phyloP scores from a whole-genome alignment of 192 early-diverging fungal genomes.

The Ambispora gerdemannii region DNA sequence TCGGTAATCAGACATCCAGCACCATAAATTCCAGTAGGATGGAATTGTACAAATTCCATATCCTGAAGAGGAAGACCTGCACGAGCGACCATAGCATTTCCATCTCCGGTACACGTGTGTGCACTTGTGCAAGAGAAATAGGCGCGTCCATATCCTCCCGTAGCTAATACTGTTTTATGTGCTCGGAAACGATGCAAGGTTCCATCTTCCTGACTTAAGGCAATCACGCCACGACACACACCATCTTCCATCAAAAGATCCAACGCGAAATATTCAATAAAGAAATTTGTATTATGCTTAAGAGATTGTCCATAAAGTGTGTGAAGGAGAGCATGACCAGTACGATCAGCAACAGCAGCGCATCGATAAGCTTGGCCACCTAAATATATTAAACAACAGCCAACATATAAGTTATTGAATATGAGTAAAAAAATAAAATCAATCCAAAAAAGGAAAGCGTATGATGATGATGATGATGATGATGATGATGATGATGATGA shows the following conservation, averaged over 20 bases:
- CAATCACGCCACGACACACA: slow-evolving; percentile 94
- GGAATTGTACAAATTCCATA: slow-evolving; percentile 99
- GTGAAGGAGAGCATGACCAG: slow-evolving; percentile 96
- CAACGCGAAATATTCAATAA: slow-evolving; percentile 98
- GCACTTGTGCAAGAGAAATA: slow-evolving; percentile 98
- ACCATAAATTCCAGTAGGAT: slow-evolving; percentile 98
- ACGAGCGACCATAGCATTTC: slow-evolving; percentile 98
- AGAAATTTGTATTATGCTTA: slow-evolving; percentile 93
- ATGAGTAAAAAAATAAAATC: slow-evolving; percentile 32
- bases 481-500: neutral
- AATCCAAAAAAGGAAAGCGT: slow-evolving; percentile 25
- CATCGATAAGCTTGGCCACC: slow-evolving; percentile 97
- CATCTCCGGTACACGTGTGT: slow-evolving; percentile 98
- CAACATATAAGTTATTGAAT: slow-evolving; percentile 94
- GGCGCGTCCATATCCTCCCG: slow-evolving; percentile 98
- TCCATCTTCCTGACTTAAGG: slow-evolving; percentile 97
- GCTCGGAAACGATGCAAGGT: slow-evolving; percentile 95
- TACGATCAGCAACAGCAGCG: slow-evolving; percentile 97
- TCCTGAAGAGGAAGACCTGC: slow-evolving; percentile 97
- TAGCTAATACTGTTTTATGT: slow-evolving; percentile 97
- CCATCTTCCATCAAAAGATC: slow-evolving; percentile 99
- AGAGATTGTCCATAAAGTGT: slow-evolving; percentile 97
- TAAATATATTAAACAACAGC: slow-evolving; percentile 68
- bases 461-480: too few species aligned
- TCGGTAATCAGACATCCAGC: slow-evolving; percentile 98